Evolutionary conservation across 2,329 filamentous ascomycete species (phyloP).

Genomic region (Gremmenia infestans): DNA sequence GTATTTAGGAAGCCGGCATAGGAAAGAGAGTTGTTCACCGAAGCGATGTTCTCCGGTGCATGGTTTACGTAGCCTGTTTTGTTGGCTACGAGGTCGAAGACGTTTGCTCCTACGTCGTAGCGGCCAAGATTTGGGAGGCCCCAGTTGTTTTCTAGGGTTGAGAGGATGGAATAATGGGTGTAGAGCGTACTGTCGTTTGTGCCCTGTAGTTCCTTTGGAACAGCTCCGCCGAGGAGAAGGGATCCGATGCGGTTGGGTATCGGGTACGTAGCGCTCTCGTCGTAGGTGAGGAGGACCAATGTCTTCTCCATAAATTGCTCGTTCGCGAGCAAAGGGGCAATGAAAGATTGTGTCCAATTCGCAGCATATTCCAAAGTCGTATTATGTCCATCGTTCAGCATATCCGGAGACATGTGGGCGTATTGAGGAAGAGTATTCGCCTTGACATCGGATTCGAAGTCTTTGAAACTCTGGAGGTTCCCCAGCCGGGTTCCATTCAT

Average conservation of each 20-base stretch:
- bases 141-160: conserved; percentile 41
- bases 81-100: conserved; percentile 29
- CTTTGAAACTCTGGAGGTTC: conserved; percentile 57
- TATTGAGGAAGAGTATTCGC: conserved; percentile 58
- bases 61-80: conserved; percentile 28
- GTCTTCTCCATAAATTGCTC: conserved; percentile 48
- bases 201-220: conserved; percentile 42
- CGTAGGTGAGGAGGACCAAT: conserved; percentile 53
- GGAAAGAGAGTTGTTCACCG: conserved; percentile 41
- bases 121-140: conserved; percentile 38
- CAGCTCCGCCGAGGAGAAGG: conserved; percentile 50
- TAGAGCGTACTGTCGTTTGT: conserved; percentile 48
- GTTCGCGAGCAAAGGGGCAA: conserved; percentile 48
- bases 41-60: conserved; percentile 28
- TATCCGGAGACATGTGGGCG: conserved; percentile 57
- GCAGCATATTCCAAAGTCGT: conserved; percentile 47
- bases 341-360: conserved; percentile 47
- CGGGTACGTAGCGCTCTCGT: conserved; percentile 50
- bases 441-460: conserved; percentile 54
- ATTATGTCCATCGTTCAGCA: conserved; percentile 63
- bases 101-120: conserved; percentile 39
- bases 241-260: conserved; percentile 49
- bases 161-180: conserved; percentile 41
- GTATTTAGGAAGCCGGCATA: conserved; percentile 39
- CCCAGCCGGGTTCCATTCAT: conserved; percentile 46